Evolutionary conservation across 805 yeast species (phyloP).

Genomic region (Saccharomycopsis sp.): DNA sequence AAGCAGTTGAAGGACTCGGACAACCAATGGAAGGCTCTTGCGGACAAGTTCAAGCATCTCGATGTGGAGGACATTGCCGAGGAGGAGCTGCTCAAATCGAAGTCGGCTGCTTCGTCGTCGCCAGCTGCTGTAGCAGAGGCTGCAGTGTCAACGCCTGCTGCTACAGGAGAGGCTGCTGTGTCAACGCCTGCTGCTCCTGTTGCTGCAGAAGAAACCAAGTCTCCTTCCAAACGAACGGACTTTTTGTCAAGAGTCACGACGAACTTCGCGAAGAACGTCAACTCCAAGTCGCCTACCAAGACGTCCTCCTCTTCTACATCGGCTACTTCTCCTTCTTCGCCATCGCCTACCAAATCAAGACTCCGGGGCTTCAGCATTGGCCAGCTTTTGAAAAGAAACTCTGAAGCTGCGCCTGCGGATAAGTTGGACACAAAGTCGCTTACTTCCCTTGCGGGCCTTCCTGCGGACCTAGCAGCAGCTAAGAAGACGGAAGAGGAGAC

Average conservation of each 20-base stretch:
- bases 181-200: background rate
- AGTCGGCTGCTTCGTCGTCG: no score
- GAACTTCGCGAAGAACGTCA: slow-evolving; percentile 1
- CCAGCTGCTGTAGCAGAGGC: background rate
- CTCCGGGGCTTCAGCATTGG: background rate
- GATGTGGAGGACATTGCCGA: slow-evolving; percentile 4
- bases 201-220: background rate
- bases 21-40: slow-evolving; percentile 11
- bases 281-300: background rate
- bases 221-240: background rate
- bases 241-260: slow-evolving; percentile 9
- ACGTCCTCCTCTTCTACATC: background rate
- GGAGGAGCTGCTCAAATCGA: no score
- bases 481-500: background rate
- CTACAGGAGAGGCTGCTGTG: background rate
- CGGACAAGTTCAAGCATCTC: slow-evolving; percentile 8
- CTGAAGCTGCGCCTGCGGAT: background rate
- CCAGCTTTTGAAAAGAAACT: background rate
- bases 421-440: background rate
- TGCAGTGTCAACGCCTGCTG: background rate
- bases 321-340: background rate
- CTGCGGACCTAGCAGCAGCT: background rate
- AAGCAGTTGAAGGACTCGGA: slow-evolving; percentile 14
- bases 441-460: background rate
- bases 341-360: background rate